A percentile compares a stretch with the other conserved stretches of the same genome.
Conservation (phyloP, 139 green algal genomes). For the Micractinium conductrix region DNA sequence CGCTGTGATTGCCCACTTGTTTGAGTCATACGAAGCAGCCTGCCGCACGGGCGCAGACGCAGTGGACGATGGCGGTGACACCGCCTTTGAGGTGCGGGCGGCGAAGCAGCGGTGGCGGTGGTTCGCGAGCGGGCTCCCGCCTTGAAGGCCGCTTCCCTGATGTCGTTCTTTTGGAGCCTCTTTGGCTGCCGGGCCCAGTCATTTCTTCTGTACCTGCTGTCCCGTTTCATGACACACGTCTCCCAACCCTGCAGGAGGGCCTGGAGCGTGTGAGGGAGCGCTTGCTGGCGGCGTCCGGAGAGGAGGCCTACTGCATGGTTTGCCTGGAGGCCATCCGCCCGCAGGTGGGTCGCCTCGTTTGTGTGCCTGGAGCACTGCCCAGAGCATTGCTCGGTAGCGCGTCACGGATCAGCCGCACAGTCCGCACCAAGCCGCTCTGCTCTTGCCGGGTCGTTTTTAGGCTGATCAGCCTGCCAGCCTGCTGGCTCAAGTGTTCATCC, state of each 20-base stretch:
- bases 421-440: too few species aligned
- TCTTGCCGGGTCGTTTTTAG: too few species aligned
- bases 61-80: neutral
- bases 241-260: neutral
- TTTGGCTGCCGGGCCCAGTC: too few species aligned
- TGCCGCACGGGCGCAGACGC: neutral
- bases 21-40: constrained; percentile 12
- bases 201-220: too few species aligned
- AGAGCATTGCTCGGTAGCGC: too few species aligned
- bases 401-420: too few species aligned
- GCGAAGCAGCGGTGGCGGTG: neutral
- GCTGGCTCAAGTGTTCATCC: too few species aligned
- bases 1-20: neutral
- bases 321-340: constrained; percentile 37
- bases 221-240: too few species aligned
- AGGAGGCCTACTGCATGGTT: constrained; percentile 69
- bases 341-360: too few species aligned
- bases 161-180: too few species aligned
- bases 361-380: too few species aligned
- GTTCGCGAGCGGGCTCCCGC: neutral
- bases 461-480: too few species aligned
- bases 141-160: neutral
- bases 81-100: constrained; percentile 4
- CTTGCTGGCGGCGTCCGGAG: constrained; percentile 45
- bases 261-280: constrained; percentile 62